Evolutionary conservation across 2,329 filamentous ascomycete genomes (phyloP), one percentile per base, ranked within the genome.

Genomic region (Diaporthe sp.): DNA sequence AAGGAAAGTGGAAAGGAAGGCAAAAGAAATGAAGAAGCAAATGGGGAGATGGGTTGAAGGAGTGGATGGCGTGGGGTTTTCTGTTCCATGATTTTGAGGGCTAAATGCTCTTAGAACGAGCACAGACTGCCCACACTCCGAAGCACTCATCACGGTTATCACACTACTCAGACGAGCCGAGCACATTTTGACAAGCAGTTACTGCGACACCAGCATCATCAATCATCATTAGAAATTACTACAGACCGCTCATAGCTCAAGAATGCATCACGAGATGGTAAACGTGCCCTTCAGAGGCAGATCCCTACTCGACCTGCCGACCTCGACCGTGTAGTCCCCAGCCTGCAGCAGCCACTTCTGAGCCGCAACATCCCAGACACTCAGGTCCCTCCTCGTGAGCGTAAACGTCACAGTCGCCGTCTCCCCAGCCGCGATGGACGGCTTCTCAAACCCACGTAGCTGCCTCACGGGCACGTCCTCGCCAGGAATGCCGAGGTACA

Each of bases 361-460:
- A 37, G 85, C 86, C 2, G 81, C 84, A 6, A 89, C 86, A 80
- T 94, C 91, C 93, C 92, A 94, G 42, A 91, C 86, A 81, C 92
- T 94, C 67, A 94, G 80, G 79, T 94, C 92, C 76, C 92, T 88
- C 58, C 92, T 86, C n/a, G 87, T 93, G 53, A 94, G 80, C 34
- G 85, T 80, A 75, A 94, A 90, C 0, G 78, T 82, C 0, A 92
- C 84, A 0, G 83, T 86, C 17, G 83, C 82, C 25, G 82, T 85
- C 74, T 86, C 81, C 0, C 87, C 86, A 0, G 86, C 84, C 17
- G 85, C 83, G 57, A 94, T 77, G 22, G 83, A 85, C 0, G 88
- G 84, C 85, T 94, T 94, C 72, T 90, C 90, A 76, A 94, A 94
- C 4, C 92, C 92, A 8, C 92, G 86, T 22, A 94, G 85, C 81